Conservation (phyloP, 192 early-diverging fungal genomes). For the Entomortierella lignicola region DNA sequence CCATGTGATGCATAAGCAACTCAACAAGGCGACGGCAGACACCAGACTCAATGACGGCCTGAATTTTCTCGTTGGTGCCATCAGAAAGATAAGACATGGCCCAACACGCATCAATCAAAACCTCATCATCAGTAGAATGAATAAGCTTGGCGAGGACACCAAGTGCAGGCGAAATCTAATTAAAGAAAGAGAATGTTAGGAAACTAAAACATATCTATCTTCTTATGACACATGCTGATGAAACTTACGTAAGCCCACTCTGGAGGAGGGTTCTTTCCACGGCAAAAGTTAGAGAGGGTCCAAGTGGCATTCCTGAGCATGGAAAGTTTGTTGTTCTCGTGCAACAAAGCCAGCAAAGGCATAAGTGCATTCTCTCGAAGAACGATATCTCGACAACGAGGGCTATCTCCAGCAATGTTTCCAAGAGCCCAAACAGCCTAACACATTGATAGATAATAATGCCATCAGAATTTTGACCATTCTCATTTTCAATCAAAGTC, state of each 20-base stretch:
- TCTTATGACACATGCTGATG: not conserved
- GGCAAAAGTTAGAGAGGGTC: constrained; percentile 99
- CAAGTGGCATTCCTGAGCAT: constrained; percentile 99
- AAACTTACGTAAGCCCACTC: constrained; percentile 79
- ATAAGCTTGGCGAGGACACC: constrained; percentile 92
- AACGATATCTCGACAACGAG: constrained; percentile 91
- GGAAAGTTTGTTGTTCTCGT: constrained; percentile 91
- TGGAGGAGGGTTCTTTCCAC: constrained; percentile 97
- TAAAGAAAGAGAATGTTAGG: not conserved
- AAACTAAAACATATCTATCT: not conserved
- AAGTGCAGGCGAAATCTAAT: constrained; percentile 87
- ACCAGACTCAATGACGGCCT: constrained; percentile 95
- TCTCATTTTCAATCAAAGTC: too few relatives aligned
- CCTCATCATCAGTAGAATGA: constrained; percentile 91
- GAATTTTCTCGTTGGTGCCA: constrained; percentile 97
- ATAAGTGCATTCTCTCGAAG: constrained; percentile 83
- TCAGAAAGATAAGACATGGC: constrained; percentile 99
- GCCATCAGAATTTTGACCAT: too few relatives aligned
- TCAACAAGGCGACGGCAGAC: constrained; percentile 95
- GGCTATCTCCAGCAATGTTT: constrained; percentile 98
- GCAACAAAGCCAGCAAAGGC: constrained; percentile 89
- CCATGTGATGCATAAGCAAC: constrained; percentile 88
- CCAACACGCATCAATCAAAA: constrained; percentile 99
- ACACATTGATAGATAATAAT: not conserved
- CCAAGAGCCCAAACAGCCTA: constrained; percentile 98